A percentile compares a stretch with the other conserved stretches of the same genome.
These are phyloP conservation scores for Solanum tarijense DNA, from an alignment of 257 asterid genomes.

Conservation along the genomic window DNA sequence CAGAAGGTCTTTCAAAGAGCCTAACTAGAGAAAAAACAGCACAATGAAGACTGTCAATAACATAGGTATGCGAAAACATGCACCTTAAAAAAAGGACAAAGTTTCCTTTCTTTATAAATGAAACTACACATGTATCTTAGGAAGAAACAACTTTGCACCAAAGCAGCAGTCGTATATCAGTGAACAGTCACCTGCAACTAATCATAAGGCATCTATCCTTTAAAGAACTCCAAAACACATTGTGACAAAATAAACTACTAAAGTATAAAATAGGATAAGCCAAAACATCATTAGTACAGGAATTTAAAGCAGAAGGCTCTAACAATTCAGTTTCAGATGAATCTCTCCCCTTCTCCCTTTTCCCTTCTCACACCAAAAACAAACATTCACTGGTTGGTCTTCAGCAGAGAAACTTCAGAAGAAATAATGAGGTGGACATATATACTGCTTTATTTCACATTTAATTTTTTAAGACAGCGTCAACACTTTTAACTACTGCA, in stretches of 20 bases:
- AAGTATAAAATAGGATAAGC: not conserved
- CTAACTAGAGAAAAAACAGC: not conserved
- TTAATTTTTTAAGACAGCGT: not conserved
- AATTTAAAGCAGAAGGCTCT: not conserved
- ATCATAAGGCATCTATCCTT: not conserved
- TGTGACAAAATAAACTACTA: not conserved
- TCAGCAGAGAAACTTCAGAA: not conserved
- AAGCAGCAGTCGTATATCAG: not conserved
- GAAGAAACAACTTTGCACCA: not conserved
- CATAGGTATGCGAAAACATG: not conserved
- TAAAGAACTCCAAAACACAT: not conserved
- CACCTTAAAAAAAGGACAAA: not conserved
- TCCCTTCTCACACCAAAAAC: not conserved
- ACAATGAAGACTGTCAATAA: not conserved
- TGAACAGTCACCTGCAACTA: not conserved
- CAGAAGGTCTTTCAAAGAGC: not conserved
- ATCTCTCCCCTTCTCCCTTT: not conserved
- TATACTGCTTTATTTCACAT: not conserved
- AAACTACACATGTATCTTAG: not conserved
- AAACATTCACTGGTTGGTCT: not conserved
- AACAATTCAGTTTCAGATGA: not conserved
- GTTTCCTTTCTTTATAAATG: not conserved
- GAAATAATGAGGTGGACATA: not conserved
- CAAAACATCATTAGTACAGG: not conserved
- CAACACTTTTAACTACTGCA: not conserved